Conservation (phyloP, 2,329 filamentous ascomycete genomes). For the Pseudopyricularia cyperi region DNA sequence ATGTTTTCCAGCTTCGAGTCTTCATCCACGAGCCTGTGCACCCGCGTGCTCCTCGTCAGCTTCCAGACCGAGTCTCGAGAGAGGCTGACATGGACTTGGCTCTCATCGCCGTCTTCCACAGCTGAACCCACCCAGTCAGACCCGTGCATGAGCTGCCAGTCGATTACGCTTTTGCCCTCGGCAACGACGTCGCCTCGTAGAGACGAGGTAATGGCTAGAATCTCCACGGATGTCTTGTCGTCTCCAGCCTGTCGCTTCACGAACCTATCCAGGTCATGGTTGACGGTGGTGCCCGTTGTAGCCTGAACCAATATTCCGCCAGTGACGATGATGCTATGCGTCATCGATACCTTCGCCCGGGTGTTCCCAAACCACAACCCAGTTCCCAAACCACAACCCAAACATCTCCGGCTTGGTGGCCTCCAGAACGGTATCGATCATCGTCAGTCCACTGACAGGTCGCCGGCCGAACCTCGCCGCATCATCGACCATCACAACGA, state of each 20-base stretch:
- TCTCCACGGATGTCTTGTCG: not conserved
- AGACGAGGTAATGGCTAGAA: not conserved
- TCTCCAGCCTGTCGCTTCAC: not conserved
- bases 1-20: not conserved
- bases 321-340: not conserved
- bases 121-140: not conserved
- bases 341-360: not conserved
- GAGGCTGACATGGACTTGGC: not conserved
- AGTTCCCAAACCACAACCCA: not conserved
- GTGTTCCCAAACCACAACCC: not conserved
- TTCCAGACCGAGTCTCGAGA: not conserved
- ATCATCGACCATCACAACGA: not conserved
- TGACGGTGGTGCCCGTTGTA: not conserved
- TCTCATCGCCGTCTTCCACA: not conserved
- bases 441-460: not conserved
- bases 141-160: not conserved
- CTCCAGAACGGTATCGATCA: not conserved
- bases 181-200: not conserved
- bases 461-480: not conserved
- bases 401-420: not conserved
- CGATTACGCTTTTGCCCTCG: not conserved
- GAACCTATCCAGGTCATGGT: not conserved
- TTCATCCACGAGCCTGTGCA: not conserved
- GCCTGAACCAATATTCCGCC: not conserved
- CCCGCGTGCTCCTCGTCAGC: not conserved